Conservation (phyloP, 306 rosid species). For the Castanopsis chinensis region DNA sequence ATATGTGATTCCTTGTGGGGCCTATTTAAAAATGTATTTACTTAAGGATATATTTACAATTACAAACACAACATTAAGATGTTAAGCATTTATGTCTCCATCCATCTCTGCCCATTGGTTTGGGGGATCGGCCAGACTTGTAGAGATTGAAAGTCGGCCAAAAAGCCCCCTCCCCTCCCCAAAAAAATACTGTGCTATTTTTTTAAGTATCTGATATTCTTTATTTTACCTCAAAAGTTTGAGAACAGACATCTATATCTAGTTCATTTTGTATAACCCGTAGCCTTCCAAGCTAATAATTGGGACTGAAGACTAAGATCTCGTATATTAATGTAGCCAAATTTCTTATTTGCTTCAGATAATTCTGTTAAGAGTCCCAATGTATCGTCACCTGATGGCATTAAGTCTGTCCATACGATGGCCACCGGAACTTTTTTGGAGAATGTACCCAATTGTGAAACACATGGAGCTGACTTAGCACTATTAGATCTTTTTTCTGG, state of each 20-base stretch:
- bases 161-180: too few relatives aligned
- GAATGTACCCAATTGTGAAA: slow-evolving; percentile 29
- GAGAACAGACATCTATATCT: background rate
- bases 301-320: slow-evolving; percentile 9
- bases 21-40: too few relatives aligned
- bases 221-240: background rate
- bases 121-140: too few relatives aligned
- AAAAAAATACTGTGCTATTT: background rate
- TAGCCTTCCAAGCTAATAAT: too few relatives aligned
- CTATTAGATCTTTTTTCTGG: slow-evolving; percentile 84
- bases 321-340: slow-evolving; percentile 11
- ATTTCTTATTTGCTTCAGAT: slow-evolving; percentile 44
- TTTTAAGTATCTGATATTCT: background rate
- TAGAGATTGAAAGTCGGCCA: too few relatives aligned
- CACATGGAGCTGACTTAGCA: slow-evolving; percentile 38
- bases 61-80: too few relatives aligned
- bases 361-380: slow-evolving; percentile 30
- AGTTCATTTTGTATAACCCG: background rate
- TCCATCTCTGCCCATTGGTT: too few relatives aligned
- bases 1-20: too few relatives aligned
- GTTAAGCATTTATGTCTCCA: too few relatives aligned
- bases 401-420: slow-evolving; percentile 24
- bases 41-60: too few relatives aligned
- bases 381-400: slow-evolving; percentile 26
- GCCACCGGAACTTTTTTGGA: slow-evolving; percentile 27